Evolutionary conservation across 2,329 filamentous ascomycete species (phyloP).

Genomic region (Pseudogymnoascus sp.): DNA sequence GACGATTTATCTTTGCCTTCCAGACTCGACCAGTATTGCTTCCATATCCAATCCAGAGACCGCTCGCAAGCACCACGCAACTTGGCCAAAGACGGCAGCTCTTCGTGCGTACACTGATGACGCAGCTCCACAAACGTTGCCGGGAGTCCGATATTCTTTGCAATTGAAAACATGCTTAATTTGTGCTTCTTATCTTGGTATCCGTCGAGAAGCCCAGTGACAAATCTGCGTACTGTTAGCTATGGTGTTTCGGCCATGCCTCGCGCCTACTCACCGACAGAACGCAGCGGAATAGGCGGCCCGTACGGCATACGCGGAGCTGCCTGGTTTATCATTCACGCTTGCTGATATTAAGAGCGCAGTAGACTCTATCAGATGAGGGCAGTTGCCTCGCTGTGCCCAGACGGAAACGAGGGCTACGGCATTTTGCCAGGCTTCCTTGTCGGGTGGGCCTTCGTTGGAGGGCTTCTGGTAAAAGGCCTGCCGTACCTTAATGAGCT

Average conservation of each 20-base stretch:
- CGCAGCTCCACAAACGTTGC: slow-evolving; percentile 75
- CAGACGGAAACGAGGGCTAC: slow-evolving; percentile 55
- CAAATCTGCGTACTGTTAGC: slow-evolving; percentile 47
- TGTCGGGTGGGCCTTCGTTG: slow-evolving; percentile 5
- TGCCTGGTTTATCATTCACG: slow-evolving; percentile 46
- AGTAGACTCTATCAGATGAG: slow-evolving; percentile 72
- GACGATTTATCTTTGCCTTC: slow-evolving; percentile 27
- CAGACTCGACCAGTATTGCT: slow-evolving; percentile 67
- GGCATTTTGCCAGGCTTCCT: slow-evolving; percentile 32
- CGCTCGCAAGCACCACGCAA: slow-evolving; percentile 60
- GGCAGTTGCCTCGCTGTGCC: slow-evolving; percentile 66
- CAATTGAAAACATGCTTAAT: slow-evolving; percentile 65
- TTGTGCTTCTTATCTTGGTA: slow-evolving; percentile 59
- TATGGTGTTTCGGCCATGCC: neutral
- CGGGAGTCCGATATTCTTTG: slow-evolving; percentile 55
- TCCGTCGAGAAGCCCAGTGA: slow-evolving; percentile 70
- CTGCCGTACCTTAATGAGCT: slow-evolving; percentile 56
- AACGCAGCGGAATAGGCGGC: slow-evolving; percentile 68
- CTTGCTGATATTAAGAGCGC: slow-evolving; percentile 62
- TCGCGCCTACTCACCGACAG: slow-evolving; percentile 47
- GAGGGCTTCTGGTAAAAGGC: slow-evolving; percentile 45
- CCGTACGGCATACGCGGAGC: slow-evolving; percentile 47
- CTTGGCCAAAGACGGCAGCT: slow-evolving; percentile 66
- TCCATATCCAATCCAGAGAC: slow-evolving; percentile 79
- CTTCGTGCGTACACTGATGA: slow-evolving; percentile 85